A percentile compares a stretch with the other conserved stretches of the same genome.
Evolutionary conservation across 2,329 filamentous ascomycete genomes (phyloP).

Genomic region (Mollisia scopiformis): DNA sequence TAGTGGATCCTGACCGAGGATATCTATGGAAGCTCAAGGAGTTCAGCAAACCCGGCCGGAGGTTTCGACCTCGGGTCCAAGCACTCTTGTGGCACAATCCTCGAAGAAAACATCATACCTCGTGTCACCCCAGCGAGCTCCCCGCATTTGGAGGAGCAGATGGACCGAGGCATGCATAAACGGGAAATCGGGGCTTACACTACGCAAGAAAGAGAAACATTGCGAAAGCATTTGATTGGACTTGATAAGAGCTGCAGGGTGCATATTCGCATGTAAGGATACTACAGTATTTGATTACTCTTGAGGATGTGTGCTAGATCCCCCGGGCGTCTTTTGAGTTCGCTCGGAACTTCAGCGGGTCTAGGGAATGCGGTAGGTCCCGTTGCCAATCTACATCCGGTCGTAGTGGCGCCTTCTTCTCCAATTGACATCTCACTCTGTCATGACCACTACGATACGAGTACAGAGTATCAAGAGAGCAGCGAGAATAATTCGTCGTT

Average conservation of each 20-base stretch:
- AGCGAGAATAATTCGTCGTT: not conserved
- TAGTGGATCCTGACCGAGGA: not conserved
- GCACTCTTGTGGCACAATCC: not conserved
- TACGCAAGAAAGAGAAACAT: not conserved
- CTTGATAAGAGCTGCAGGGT: not conserved
- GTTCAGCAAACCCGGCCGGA: not conserved
- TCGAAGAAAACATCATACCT: too few relatives aligned
- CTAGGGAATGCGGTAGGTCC: not conserved
- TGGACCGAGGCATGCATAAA: too few relatives aligned
- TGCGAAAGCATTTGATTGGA: not conserved
- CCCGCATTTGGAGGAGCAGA: not conserved
- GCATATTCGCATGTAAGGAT: too few relatives aligned
- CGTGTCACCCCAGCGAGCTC: not conserved
- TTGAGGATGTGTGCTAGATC: too few relatives aligned
- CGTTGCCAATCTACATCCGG: not conserved
- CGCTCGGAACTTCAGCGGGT: too few relatives aligned
- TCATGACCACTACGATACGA: constrained; percentile 5
- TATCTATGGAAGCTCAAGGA: not conserved
- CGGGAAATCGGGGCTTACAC: too few relatives aligned
- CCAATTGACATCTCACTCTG: not conserved
- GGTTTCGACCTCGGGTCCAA: not conserved
- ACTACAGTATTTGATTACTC: too few relatives aligned
- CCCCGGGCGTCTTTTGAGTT: too few relatives aligned
- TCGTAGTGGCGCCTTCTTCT: not conserved
- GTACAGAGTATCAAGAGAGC: not conserved